Evolutionary conservation across 2,329 filamentous ascomycete genomes (phyloP).

Genomic region (Alternaria consortialis): DNA sequence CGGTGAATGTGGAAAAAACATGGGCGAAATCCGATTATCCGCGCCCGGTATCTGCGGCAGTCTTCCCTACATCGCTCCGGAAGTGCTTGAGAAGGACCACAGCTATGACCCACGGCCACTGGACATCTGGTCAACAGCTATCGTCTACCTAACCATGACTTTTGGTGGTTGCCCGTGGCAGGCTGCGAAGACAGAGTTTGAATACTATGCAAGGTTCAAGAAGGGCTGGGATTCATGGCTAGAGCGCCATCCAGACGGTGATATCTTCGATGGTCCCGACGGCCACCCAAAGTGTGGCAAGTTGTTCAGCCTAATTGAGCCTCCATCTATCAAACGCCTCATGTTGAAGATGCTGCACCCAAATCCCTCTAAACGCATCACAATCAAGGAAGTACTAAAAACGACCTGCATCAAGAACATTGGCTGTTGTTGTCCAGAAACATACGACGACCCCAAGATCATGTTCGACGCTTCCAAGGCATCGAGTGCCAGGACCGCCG

Average conservation of each 20-base stretch:
- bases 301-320: constrained; percentile 74
- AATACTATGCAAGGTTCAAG: constrained; percentile 70
- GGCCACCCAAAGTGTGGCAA: constrained; percentile 72
- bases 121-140: constrained; percentile 86
- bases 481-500: constrained; percentile 45
- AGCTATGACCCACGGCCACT: constrained; percentile 78
- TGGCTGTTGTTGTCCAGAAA: constrained; percentile 80
- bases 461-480: constrained; percentile 65
- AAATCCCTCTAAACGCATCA: constrained; percentile 73
- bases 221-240: constrained; percentile 75
- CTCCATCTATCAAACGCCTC: constrained; percentile 70
- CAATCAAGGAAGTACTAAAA: constrained; percentile 72
- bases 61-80: constrained; percentile 85
- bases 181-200: constrained; percentile 66
- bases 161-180: constrained; percentile 79
- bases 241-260: constrained; percentile 60
- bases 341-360: constrained; percentile 86
- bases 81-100: constrained; percentile 75
- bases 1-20: constrained; percentile 76
- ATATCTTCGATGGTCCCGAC: constrained; percentile 61
- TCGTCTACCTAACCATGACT: constrained; percentile 81
- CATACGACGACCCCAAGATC: constrained; percentile 69
- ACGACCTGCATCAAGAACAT: constrained; percentile 77
- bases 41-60: constrained; percentile 84
- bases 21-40: constrained; percentile 75